Percentiles rank a stretch among this genome's conserved stretches.
phyloP scores from a whole-genome alignment of 495 filamentous ascomycete genomes.

The Xylaria castorea region DNA sequence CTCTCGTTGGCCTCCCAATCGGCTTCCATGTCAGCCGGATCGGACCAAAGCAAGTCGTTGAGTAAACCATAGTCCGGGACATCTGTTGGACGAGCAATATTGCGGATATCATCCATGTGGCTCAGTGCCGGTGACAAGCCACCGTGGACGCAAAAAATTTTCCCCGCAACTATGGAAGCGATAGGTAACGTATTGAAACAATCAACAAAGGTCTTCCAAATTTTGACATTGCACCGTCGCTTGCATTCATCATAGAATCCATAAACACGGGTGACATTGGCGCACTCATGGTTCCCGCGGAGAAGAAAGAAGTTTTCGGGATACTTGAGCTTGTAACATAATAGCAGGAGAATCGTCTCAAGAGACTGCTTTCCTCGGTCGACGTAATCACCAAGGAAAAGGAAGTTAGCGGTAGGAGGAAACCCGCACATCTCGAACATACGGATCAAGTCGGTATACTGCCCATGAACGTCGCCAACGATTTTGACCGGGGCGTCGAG shows the following conservation, averaged over 20 bases:
- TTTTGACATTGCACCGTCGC: slow-evolving; percentile 94
- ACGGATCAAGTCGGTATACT: slow-evolving; percentile 95
- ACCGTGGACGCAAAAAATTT: slow-evolving; percentile 99
- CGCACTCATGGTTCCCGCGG: slow-evolving; percentile 97
- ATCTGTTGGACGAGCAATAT: slow-evolving; percentile 94
- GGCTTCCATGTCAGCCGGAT: slow-evolving; percentile 95
- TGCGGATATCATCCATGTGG: slow-evolving; percentile 98
- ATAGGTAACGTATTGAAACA: slow-evolving; percentile 98
- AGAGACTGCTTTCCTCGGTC: slow-evolving; percentile 97
- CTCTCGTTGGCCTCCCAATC: slow-evolving; percentile 99
- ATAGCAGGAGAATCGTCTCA: slow-evolving; percentile 91
- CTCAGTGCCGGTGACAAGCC: slow-evolving; percentile 89
- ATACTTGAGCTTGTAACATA: slow-evolving; percentile 99
- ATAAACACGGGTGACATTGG: slow-evolving; percentile 97
- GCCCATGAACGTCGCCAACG: slow-evolving; percentile 96
- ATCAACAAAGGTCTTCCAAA: slow-evolving; percentile 99
- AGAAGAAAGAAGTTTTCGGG: slow-evolving; percentile 99
- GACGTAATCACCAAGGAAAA: slow-evolving; percentile 98
- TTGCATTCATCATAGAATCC: slow-evolving; percentile 99
- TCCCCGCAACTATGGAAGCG: slow-evolving; percentile 93
- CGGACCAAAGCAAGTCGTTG: slow-evolving; percentile 97
- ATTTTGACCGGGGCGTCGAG: slow-evolving; percentile 98
- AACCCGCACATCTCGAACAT: slow-evolving; percentile 99
- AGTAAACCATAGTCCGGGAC: slow-evolving; percentile 97
- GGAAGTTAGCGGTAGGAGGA: slow-evolving; percentile 89